Evolutionary conservation across 1,284 basidiomycete species (phyloP).

Genomic region (Pyrrhoderma lamaoense): DNA sequence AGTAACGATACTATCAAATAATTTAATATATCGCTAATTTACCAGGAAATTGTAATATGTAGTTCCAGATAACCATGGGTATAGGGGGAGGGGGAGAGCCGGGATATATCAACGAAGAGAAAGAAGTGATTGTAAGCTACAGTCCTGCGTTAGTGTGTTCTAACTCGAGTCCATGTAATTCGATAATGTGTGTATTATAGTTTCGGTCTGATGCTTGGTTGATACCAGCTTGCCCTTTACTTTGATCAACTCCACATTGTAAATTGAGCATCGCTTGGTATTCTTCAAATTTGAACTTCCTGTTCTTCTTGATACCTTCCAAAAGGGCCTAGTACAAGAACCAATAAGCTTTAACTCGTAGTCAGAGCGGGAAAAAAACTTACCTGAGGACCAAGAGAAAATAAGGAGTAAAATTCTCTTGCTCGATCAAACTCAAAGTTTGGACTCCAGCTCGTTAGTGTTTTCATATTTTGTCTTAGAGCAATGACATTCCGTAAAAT

Average conservation of each 20-base stretch:
- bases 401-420: constrained; percentile 78
- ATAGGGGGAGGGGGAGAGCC: background rate
- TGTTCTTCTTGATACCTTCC: constrained; percentile 54
- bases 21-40: constrained; percentile 8
- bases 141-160: constrained; percentile 34
- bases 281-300: constrained; percentile 78
- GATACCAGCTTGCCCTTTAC: constrained; percentile 39
- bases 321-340: constrained; percentile 56
- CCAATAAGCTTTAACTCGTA: background rate
- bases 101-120: background rate
- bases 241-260: constrained; percentile 74
- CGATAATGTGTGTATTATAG: constrained; percentile 76
- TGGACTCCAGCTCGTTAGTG: constrained; percentile 54
- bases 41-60: background rate
- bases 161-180: constrained; percentile 71
- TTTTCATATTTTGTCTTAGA: constrained; percentile 88
- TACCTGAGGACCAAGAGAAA: constrained; percentile 68
- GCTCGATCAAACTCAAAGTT: constrained; percentile 70
- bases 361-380: constrained; percentile 21
- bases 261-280: constrained; percentile 86
- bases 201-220: constrained; percentile 55
- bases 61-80: background rate
- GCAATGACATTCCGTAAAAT: constrained; percentile 87
- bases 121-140: background rate
- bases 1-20: constrained; percentile 1